Base-by-base conservation (phyloP, 192 early-diverging fungal species). In the Funneliformis geosporum region DNA sequence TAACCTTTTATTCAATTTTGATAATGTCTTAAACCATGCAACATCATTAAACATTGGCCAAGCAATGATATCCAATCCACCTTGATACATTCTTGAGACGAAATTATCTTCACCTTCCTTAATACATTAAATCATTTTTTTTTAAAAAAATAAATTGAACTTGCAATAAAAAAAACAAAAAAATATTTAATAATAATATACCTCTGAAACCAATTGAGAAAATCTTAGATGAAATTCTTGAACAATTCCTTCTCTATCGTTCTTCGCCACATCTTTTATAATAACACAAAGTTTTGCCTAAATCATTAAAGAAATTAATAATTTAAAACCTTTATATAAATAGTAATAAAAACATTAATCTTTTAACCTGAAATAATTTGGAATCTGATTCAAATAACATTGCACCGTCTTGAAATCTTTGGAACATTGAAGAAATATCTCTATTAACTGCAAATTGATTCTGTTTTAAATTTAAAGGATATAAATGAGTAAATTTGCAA, bases 401-500 rank as follows among this genome's bases (percentile, higher is more conserved):
- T 2, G 64, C 60, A 5, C 76, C 62, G 38, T 68, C 80, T 59
- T 80, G 73, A 64, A 80, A 80, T 65, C 80, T 59, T 40, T 76
- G 60, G 42, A 80, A 80, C 80, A 80, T 80, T 47, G 72, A 25
- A 1, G 80, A 76, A 8, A 80, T 76, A 38, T 80, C 79, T 59
- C 79, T 9, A 27, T 46, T 74, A 2, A 80, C 38, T 10, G 79
- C 16, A 60, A 80, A 80, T 14, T 76, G 69, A 73, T 75, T 79
- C 60, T 78, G 14, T 66, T 40, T 42, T 23, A 27, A 16, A 67
- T 33, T n/a, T 33, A 2, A 44, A 40, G 7, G 21, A 21, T 23
- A 1, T 10, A 21, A 2, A 44, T 10, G 8, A 46, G 43, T 23
- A 71, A 23, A 9, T 21, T 8, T 14, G 2, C 23, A 6, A 21